Base-by-base conservation (phyloP, 805 yeast genomes). In the Suhomyces xylopsoci region DNA sequence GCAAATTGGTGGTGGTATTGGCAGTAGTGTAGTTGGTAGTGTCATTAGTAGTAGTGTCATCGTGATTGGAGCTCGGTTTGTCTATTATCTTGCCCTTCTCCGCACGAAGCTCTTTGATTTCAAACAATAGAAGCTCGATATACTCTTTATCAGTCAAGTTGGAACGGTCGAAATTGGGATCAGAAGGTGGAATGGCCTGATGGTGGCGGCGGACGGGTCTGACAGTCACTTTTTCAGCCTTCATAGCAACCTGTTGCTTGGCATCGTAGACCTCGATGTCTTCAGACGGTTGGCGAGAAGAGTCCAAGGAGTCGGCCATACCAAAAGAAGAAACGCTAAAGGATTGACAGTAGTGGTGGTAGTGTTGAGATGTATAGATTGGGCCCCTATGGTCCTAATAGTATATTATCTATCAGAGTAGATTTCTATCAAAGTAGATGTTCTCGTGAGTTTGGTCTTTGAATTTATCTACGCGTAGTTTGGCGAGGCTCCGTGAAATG, bases 71-170 rank as follows among this genome's bases (percentile, higher is more conserved):
- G 5, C 7, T 26, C 9, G 28, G 28, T 6, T n/a, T 5, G 17
- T 32, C 36, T n/a, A n/a, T 32, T 32, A n/a, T 32, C 8, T 32
- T 32, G 7, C 17, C 17, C 20, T n/a, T 17, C 10, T 38, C 42
- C 7, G 69, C 57, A 43, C 67, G 64, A 28, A 74, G 60, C 50
- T 73, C 78, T 49, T 60, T 63, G 52, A 65, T 72, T 52, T 74
- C 78, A 52, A 66, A 69, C 24, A 69, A 45, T 36, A 75, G 58
- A 40, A 61, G 70, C 50, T 73, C 76, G 28, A 71, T 71, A 55
- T 53, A 71, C 47, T 73, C 70, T 4, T 51, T 55, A 47, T 65
- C 72, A 9, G 68, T 50, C 17, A 71, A 54, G 8, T 51, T 38
- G 12, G 66, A 60, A 41, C 76, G 55, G 53, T 74, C 73, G 50